Percentiles rank a stretch among this genome's conserved stretches.
These are phyloP conservation scores for Fusarium sterilihyphosum DNA, from an alignment of 2,329 filamentous ascomycete genomes.

Conservation along the genomic window DNA sequence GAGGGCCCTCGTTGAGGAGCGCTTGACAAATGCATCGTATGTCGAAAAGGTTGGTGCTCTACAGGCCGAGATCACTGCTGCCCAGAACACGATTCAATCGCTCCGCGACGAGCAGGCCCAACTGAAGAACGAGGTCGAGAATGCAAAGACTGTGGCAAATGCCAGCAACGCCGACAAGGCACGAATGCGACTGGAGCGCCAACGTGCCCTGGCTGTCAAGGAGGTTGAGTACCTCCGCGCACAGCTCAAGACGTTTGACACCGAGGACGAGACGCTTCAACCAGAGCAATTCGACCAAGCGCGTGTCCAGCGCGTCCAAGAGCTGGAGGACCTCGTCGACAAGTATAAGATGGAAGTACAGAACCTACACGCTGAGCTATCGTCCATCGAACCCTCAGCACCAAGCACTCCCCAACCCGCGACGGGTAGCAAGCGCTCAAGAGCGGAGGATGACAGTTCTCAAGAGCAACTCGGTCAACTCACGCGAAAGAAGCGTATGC, in stretches of 20 bases:
- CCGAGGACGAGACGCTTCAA: slow-evolving; percentile 87
- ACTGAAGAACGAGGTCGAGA: slow-evolving; percentile 76
- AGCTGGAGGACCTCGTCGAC: slow-evolving; percentile 88
- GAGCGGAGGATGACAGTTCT: slow-evolving; percentile 68
- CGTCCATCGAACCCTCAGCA: slow-evolving; percentile 64
- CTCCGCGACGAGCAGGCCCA: slow-evolving; percentile 76
- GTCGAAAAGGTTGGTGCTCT: slow-evolving; percentile 82
- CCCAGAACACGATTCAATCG: slow-evolving; percentile 77
- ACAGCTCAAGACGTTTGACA: slow-evolving; percentile 88
- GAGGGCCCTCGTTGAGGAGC: slow-evolving; percentile 82
- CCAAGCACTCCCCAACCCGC: slow-evolving; percentile 51
- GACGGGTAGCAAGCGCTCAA: slow-evolving; percentile 71
- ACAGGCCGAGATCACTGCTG: slow-evolving; percentile 80
- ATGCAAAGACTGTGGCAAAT: slow-evolving; percentile 64
- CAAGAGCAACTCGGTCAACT: slow-evolving; percentile 83
- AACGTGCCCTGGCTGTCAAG: slow-evolving; percentile 85
- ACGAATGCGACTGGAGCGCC: slow-evolving; percentile 81
- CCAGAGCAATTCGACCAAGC: slow-evolving; percentile 80
- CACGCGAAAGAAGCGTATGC: slow-evolving; percentile 84
- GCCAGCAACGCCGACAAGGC: slow-evolving; percentile 70
- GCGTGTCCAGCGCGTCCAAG: slow-evolving; percentile 77
- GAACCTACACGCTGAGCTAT: slow-evolving; percentile 77
- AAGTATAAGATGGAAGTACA: slow-evolving; percentile 86
- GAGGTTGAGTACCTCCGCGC: slow-evolving; percentile 95
- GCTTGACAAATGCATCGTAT: slow-evolving; percentile 81